A percentile compares a stretch with the other conserved stretches of the same genome.
Evolutionary conservation across 345 rosid genomes (phyloP).

Genomic region (Salix viminalis): DNA sequence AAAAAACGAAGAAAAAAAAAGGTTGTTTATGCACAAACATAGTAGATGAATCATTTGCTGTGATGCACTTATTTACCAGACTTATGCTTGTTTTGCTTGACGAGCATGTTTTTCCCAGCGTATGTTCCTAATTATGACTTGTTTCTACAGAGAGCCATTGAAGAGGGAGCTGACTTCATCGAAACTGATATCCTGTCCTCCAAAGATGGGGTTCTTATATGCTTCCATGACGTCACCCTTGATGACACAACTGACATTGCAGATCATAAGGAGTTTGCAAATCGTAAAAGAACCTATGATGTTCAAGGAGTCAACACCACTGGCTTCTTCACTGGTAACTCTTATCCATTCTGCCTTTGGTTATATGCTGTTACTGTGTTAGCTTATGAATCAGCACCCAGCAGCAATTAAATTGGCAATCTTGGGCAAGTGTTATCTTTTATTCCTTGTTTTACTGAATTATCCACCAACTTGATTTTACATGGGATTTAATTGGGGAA

Average conservation of each 20-base stretch:
- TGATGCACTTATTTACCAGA: background rate
- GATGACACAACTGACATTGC: constrained; percentile 72
- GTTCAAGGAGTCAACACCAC: constrained; percentile 72
- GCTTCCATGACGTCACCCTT: constrained; percentile 75
- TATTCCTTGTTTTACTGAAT: background rate
- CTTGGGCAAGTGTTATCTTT: background rate
- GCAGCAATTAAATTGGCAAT: background rate
- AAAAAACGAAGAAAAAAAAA: too few species aligned
- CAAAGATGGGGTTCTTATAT: constrained; percentile 80
- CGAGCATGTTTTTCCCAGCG: background rate
- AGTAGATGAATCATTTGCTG: background rate
- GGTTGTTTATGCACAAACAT: too few species aligned
- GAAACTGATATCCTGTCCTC: constrained; percentile 77
- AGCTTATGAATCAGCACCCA: background rate
- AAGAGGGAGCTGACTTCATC: constrained; percentile 93
- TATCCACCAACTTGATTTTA: too few species aligned
- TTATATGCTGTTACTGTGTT: constrained; percentile 11
- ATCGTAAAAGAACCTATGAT: constrained; percentile 75
- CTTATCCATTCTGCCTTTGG: background rate
- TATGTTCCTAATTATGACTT: background rate
- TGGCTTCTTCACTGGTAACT: constrained; percentile 74
- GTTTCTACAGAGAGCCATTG: constrained; percentile 75
- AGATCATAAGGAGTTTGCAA: constrained; percentile 67
- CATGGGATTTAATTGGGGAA: background rate
- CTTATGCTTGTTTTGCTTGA: background rate